Conservation (phyloP, 2,329 filamentous ascomycete species). For the Pseudogymnoascus sp. region DNA sequence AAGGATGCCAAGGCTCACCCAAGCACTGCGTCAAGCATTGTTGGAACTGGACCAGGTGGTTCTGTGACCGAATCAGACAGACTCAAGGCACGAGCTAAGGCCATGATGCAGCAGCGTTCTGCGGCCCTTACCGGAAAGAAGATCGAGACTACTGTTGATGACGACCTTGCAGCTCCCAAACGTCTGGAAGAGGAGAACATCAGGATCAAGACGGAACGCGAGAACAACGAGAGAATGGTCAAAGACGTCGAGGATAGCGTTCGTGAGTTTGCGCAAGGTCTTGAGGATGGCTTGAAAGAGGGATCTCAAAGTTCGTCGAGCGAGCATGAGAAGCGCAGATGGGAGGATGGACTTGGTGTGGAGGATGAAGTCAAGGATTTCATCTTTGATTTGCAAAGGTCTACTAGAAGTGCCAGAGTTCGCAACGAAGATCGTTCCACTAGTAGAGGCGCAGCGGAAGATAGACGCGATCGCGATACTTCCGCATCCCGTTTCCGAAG, state of each 20-base stretch:
- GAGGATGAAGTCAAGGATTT: slow-evolving; percentile 97
- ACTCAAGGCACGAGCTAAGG: slow-evolving; percentile 87
- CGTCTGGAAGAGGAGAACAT: slow-evolving; percentile 83
- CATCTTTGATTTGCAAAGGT: slow-evolving; percentile 90
- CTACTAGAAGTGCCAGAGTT: slow-evolving; percentile 67
- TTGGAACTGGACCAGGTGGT: slow-evolving; percentile 89
- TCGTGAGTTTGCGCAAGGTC: slow-evolving; percentile 71
- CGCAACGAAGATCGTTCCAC: slow-evolving; percentile 47
- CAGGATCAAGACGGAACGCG: slow-evolving; percentile 72
- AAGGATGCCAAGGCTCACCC: slow-evolving; percentile 91
- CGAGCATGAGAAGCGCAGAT: slow-evolving; percentile 85
- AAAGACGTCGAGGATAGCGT: slow-evolving; percentile 95
- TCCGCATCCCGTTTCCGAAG: slow-evolving; percentile 23
- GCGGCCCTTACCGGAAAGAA: slow-evolving; percentile 86
- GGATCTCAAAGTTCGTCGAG: slow-evolving; percentile 64
- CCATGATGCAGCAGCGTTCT: slow-evolving; percentile 97
- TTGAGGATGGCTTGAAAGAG: slow-evolving; percentile 83
- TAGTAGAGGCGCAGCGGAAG: slow-evolving; percentile 31
- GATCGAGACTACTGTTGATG: slow-evolving; percentile 51
- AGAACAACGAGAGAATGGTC: slow-evolving; percentile 94
- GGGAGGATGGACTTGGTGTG: slow-evolving; percentile 92
- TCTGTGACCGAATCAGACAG: slow-evolving; percentile 86
- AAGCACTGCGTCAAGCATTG: slow-evolving; percentile 66
- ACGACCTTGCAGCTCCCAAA: slow-evolving; percentile 71
- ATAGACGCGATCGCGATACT: slow-evolving; percentile 17